A percentile compares a stretch with the other conserved stretches of the same genome.
Conservation (phyloP, 108 stramenopile species). For the Skeletonema marinoi region DNA sequence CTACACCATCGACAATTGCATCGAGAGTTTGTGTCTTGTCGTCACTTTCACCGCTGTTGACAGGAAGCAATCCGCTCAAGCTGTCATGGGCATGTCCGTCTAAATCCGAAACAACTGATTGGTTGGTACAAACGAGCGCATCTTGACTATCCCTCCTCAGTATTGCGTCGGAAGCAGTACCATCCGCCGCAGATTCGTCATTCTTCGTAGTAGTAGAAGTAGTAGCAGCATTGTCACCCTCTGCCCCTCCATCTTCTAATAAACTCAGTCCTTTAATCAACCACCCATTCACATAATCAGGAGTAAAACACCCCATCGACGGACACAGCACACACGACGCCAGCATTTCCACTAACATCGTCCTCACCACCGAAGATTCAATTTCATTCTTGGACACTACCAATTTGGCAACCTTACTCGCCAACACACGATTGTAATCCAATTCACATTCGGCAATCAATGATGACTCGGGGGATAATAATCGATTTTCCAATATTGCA, state of each 20-base stretch:
- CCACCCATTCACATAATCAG: slow-evolving; percentile 73
- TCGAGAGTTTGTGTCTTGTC: neutral
- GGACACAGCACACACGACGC: slow-evolving; percentile 64
- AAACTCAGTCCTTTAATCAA: slow-evolving; percentile 43
- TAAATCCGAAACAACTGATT: neutral
- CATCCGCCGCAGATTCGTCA: neutral
- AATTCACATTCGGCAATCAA: slow-evolving; percentile 77
- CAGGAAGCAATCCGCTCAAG: neutral
- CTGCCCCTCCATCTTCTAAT: slow-evolving; percentile 17
- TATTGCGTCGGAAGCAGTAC: neutral
- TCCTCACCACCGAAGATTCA: slow-evolving; percentile 60
- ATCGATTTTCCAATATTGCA: slow-evolving; percentile 66
- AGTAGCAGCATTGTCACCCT: neutral
- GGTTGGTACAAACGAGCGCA: neutral
- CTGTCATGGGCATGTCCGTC: neutral
- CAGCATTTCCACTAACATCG: slow-evolving; percentile 75
- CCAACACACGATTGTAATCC: slow-evolving; percentile 84
- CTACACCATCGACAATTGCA: slow-evolving; percentile 12
- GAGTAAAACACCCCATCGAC: slow-evolving; percentile 71
- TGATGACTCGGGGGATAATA: slow-evolving; percentile 52
- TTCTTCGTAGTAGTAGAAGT: neutral
- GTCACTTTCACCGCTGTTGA: neutral
- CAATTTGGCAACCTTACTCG: slow-evolving; percentile 63
- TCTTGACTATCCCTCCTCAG: neutral
- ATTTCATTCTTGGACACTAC: slow-evolving; percentile 64